Percentiles rank a stretch among this genome's conserved stretches.
phyloP scores from a whole-genome alignment of 495 filamentous ascomycete genomes.

The Pyrenopolyporus hunteri region DNA sequence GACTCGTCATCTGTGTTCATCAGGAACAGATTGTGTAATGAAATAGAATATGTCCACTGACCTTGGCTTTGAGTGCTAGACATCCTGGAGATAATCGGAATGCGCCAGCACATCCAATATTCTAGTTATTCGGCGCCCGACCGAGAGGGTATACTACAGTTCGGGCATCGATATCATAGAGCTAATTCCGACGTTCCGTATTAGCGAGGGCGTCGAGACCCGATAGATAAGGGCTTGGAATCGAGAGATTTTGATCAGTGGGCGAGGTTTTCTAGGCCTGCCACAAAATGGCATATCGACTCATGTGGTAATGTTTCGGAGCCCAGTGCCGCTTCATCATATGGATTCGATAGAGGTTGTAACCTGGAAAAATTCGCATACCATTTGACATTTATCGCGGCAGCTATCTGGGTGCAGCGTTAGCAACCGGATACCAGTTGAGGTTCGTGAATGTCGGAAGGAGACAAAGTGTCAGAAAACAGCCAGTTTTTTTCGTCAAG shows the following conservation, averaged over 20 bases:
- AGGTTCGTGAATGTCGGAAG: not conserved
- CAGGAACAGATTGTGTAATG: slow-evolving; percentile 47
- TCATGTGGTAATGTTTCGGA: slow-evolving; percentile 79
- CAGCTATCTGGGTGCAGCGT: not conserved
- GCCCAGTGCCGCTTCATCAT: slow-evolving; percentile 99
- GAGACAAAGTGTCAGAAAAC: slow-evolving; percentile 70
- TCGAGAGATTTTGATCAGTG: slow-evolving; percentile 70
- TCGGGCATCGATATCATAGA: not conserved
- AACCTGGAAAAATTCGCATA: slow-evolving; percentile 24
- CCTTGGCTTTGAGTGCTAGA: too few relatives aligned
- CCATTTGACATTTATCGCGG: not conserved
- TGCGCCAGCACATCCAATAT: not conserved
- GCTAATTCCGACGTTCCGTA: not conserved
- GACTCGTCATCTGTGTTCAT: slow-evolving; percentile 90
- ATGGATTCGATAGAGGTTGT: too few relatives aligned
- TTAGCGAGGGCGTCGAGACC: too few relatives aligned
- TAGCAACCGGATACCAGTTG: not conserved
- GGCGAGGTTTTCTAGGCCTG: slow-evolving; percentile 99
- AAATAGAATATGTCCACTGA: too few relatives aligned
- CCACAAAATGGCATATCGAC: slow-evolving; percentile 91
- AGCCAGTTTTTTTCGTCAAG: slow-evolving; percentile 89
- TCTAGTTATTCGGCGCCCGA: too few relatives aligned
- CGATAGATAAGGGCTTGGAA: not conserved
- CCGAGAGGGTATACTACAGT: too few relatives aligned
- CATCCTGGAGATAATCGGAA: too few relatives aligned